Evolutionary conservation across 2,329 filamentous ascomycete genomes (phyloP), one percentile per base, ranked within the genome.

Genomic region (Aspergillus hortae): DNA sequence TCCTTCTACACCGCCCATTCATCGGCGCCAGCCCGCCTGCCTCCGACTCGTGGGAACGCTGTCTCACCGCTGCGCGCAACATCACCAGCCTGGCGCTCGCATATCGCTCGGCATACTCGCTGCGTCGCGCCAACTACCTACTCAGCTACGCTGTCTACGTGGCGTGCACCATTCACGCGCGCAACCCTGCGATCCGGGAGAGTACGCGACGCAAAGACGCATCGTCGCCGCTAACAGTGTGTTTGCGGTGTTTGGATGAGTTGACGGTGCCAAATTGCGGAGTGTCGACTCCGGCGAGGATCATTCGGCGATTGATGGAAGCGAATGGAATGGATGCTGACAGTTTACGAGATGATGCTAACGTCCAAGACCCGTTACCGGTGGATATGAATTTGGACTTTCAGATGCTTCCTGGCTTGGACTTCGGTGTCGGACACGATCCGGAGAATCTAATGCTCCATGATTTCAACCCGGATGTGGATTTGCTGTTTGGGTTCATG

Each of bases 1-100:
- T 78, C 43, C 63, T 78, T 0, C 67, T 78, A 9, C 73, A 78
- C 51, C 71, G 75, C 1, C 74, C 76, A 1, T 77, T 77, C 55
- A 66, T 76, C 0, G 68, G 58, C 4, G 59, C 65, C 42, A 65
- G 65, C 9, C 65, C 70, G 48, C 56, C 67, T 4, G 59, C 62
- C 38, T 59, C 59, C 57, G 60, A 12, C 33, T 67, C 65, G 4
- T 68, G 65, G 65, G 64, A 67, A 62, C 44, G 62, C 55, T 64
- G 74, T 61, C 59, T 68, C 58, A 33, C 54, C 56, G 56, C 72
- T 56, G 68, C 72, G 6, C 63, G 62, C 35, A 64, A 65, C 45
- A 72, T 74, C 45, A 67, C 73, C 15, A 66, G 69, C 48, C 60
- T 74, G 5, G 64, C 67, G 6, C 47, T 60, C 17, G 56, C 57